Evolutionary conservation across 2,329 filamentous ascomycete species (phyloP).

Genomic region (Diplodia corticola): DNA sequence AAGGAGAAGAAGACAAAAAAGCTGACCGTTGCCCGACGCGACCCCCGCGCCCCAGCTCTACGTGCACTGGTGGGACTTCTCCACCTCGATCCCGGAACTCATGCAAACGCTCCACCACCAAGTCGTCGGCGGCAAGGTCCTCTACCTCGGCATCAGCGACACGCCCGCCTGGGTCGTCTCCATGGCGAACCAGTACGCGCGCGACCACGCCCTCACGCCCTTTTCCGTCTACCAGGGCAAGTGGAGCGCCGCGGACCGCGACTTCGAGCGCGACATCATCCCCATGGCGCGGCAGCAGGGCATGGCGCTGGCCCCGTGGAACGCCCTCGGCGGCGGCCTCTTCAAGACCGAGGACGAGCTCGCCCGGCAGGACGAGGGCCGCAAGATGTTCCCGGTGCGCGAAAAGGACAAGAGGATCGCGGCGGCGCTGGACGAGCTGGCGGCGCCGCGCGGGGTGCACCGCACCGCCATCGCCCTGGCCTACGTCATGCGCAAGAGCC

Average conservation of each 20-base stretch:
- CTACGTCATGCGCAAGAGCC: constrained; percentile 71
- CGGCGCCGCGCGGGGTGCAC: constrained; percentile 46
- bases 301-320: constrained; percentile 57
- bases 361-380: constrained; percentile 34
- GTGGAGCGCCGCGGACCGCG: constrained; percentile 45
- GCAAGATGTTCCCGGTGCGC: constrained; percentile 40
- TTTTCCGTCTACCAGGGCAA: constrained; percentile 46
- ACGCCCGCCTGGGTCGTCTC: constrained; percentile 45
- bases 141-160: constrained; percentile 49
- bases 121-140: constrained; percentile 43
- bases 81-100: constrained; percentile 45
- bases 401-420: constrained; percentile 56
- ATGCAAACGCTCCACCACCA: constrained; percentile 48
- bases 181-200: constrained; percentile 37
- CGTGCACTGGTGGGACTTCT: constrained; percentile 46
- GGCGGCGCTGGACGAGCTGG: constrained; percentile 61
- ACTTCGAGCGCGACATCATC: constrained; percentile 50
- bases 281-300: constrained; percentile 47
- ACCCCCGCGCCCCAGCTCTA: no score
- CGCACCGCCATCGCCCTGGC: constrained; percentile 66
- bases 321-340: constrained; percentile 44
- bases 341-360: constrained; percentile 49
- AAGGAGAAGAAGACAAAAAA: no score
- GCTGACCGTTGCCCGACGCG: no score
- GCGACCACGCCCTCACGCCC: constrained; percentile 41